These are phyloP conservation scores for Coemansia erecta DNA, from an alignment of 192 early-diverging fungal species.

Conservation along the genomic window DNA sequence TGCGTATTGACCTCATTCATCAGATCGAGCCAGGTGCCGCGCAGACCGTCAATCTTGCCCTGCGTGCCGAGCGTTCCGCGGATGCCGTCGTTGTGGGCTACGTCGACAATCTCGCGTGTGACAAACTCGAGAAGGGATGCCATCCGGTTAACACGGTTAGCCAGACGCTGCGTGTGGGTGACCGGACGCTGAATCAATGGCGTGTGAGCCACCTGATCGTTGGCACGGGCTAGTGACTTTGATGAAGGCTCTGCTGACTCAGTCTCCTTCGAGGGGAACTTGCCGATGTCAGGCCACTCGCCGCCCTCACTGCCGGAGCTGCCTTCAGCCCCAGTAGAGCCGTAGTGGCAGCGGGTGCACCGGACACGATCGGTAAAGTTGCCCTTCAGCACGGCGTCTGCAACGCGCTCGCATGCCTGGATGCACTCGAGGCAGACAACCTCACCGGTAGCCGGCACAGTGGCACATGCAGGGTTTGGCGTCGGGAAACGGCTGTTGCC, in stretches of 20 bases:
- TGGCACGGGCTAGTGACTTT: neutral
- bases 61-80: constrained; percentile 68
- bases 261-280: no score
- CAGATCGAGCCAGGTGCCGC: constrained; percentile 65
- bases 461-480: constrained; percentile 25
- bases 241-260: neutral
- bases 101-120: constrained; percentile 61
- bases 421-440: constrained; percentile 48
- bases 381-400: constrained; percentile 45
- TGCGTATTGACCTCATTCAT: constrained; percentile 65
- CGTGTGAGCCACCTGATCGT: constrained; percentile 9
- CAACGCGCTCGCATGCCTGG: constrained; percentile 49
- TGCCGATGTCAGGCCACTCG: constrained; percentile 28
- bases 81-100: constrained; percentile 68
- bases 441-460: constrained; percentile 33
- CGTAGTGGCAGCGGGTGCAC: constrained; percentile 46
- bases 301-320: constrained; percentile 8
- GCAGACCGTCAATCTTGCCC: constrained; percentile 58
- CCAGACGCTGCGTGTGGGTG: constrained; percentile 43
- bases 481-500: constrained; percentile 35
- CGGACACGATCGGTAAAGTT: constrained; percentile 48
- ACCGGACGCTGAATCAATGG: constrained; percentile 32
- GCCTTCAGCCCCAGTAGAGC: neutral
- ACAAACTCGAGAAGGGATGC: constrained; percentile 47
- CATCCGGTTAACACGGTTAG: constrained; percentile 53